A percentile compares a stretch with the other conserved stretches of the same genome.
Evolutionary conservation across 495 filamentous ascomycete species (phyloP).

Genomic region (Penicillium lagena): DNA sequence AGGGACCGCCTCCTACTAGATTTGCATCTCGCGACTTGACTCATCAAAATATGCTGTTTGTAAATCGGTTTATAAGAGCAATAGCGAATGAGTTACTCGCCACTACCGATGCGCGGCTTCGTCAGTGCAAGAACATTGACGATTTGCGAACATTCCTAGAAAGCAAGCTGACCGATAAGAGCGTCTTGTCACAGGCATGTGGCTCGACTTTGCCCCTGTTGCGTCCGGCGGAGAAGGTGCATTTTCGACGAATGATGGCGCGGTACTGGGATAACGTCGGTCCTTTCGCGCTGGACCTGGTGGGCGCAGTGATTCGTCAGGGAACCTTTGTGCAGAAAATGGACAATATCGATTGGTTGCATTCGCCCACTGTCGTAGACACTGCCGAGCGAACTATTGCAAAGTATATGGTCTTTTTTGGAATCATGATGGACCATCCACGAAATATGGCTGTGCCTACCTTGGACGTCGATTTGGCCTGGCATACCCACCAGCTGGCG

Average conservation of each 20-base stretch:
- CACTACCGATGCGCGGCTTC: slow-evolving; percentile 21
- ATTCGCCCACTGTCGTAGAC: slow-evolving; percentile 52
- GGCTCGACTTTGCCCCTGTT: background rate
- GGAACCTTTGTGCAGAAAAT: slow-evolving; percentile 76
- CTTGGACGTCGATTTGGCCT: slow-evolving; percentile 77
- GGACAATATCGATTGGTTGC: slow-evolving; percentile 70
- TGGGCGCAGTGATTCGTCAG: slow-evolving; percentile 73
- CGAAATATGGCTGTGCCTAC: slow-evolving; percentile 64
- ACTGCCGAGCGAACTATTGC: slow-evolving; percentile 60
- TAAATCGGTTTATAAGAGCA: slow-evolving; percentile 47
- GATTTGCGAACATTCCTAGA: slow-evolving; percentile 7
- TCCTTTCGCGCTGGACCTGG: slow-evolving; percentile 66
- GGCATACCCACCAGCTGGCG: slow-evolving; percentile 59
- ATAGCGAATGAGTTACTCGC: slow-evolving; percentile 29
- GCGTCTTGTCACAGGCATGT: slow-evolving; percentile 1
- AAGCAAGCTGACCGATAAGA: slow-evolving; percentile 6
- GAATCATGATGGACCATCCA: slow-evolving; percentile 53
- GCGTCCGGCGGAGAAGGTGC: slow-evolving; percentile 28
- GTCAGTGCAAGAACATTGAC: slow-evolving; percentile 11
- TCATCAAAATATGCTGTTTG: slow-evolving; percentile 39
- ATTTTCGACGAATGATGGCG: slow-evolving; percentile 67
- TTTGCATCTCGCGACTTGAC: background rate
- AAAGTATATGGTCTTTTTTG: slow-evolving; percentile 67
- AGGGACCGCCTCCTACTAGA: background rate
- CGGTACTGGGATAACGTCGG: slow-evolving; percentile 75